Conservation (phyloP, 2,329 filamentous ascomycete genomes). For the Graphiopsis chlorocephala region DNA sequence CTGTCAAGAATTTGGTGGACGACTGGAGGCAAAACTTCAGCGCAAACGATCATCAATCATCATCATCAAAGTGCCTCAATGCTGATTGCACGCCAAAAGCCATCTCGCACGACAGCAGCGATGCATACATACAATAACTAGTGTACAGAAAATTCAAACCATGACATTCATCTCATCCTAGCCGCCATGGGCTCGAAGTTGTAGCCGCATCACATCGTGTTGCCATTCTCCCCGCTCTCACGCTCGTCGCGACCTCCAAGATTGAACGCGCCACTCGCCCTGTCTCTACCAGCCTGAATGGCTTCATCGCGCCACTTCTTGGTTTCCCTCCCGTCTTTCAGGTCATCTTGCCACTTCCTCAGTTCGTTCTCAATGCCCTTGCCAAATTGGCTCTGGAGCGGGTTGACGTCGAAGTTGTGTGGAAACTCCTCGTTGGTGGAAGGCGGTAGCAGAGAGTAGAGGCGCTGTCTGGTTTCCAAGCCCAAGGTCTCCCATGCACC, state of each 20-base stretch:
- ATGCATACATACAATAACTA: background rate
- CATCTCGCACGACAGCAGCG: background rate
- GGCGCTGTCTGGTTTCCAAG: slow-evolving; percentile 22
- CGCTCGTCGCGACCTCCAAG: slow-evolving; percentile 52
- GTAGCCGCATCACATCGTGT: background rate
- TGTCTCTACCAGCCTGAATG: slow-evolving; percentile 49
- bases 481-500: slow-evolving; percentile 31
- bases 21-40: background rate
- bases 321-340: slow-evolving; percentile 55
- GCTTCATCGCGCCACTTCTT: slow-evolving; percentile 57
- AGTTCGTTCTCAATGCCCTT: slow-evolving; percentile 53
- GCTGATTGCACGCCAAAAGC: background rate
- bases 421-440: slow-evolving; percentile 22
- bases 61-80: background rate
- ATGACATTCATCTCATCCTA: background rate
- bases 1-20: background rate
- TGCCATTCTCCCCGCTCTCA: slow-evolving; percentile 49
- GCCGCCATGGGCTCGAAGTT: background rate
- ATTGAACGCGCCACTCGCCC: slow-evolving; percentile 52
- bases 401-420: slow-evolving; percentile 40
- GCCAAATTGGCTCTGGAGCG: slow-evolving; percentile 41
- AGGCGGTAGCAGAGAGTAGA: slow-evolving; percentile 32
- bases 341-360: slow-evolving; percentile 55
- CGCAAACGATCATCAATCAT: background rate
- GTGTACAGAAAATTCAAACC: background rate